Base-by-base conservation (phyloP, 2,329 filamentous ascomycete species). In the Thelonectria discophora region DNA sequence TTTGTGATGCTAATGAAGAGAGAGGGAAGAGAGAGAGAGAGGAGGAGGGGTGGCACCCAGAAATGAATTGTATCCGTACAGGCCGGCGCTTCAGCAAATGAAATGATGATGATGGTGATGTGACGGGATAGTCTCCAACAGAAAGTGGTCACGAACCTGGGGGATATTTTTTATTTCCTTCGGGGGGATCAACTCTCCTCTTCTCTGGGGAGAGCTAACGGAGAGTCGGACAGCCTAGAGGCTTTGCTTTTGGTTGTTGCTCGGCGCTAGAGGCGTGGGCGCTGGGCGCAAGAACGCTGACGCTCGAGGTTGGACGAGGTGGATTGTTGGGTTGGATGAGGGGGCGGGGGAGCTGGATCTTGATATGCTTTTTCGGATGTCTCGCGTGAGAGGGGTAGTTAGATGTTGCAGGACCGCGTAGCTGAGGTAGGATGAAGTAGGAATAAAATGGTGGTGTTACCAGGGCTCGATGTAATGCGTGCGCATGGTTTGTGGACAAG, bases 121-220 rank as follows among this genome's bases (percentile, higher is more conserved):
- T 60, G 58, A 52, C 48, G 52, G 24, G 30, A 32, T n/a, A 55
- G 50, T 42, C 17, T 20, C 42, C 17, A 45, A 21, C 24, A 45
- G 30, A 37, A 30, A 46, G 21, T 17, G 52, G 56, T 49, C 42
- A 39, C 46, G 52, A 60, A 55, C 57, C 57, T 49, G 51, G 51
- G n/a, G 37, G 32, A 49, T 21, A 10, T 7, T 21, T 45, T 45
- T 50, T 52, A 48, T 20, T 43, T 40, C 40, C 32, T 48, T 52
- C 49, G 47, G 58, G 49, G 48, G 20, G 37, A 65, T 64, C 21
- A 24, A 30, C 27, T 30, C 27, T 30, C 27, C 6, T 30, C 27
- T 30, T 9, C 67, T 68, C 66, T 65, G 68, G 68, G 68, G 68
- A 69, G 66, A 70, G 65, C 68, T 69, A 71, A 65, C 60, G 59